Evolutionary conservation across 345 rosid genomes (phyloP).

Genomic region (Melaleuca quinquenervia): DNA sequence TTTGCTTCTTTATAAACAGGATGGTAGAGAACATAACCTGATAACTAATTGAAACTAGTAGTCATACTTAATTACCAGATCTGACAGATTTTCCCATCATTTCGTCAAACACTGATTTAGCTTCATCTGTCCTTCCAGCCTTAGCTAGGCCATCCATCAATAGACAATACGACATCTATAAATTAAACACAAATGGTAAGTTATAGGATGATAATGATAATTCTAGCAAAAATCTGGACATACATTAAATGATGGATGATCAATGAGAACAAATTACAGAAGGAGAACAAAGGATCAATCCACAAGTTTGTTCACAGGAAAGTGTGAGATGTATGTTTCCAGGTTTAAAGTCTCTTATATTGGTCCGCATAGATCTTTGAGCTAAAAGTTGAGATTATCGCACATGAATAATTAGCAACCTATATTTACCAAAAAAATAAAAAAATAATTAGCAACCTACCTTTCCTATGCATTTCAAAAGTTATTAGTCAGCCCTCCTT

Average conservation of each 20-base stretch:
- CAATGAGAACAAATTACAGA: not conserved
- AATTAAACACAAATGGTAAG: constrained; percentile 2
- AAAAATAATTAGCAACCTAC: not conserved
- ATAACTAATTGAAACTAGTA: not conserved
- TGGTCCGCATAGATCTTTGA: not conserved
- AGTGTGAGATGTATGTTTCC: not conserved
- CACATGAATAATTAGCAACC: no score
- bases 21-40: not conserved
- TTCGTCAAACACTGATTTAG: constrained; percentile 46
- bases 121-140: constrained; percentile 62
- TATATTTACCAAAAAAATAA: no score
- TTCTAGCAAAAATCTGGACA: not conserved
- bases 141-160: constrained; percentile 90
- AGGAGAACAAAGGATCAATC: not conserved
- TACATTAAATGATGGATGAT: not conserved
- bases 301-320: not conserved
- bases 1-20: not conserved
- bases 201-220: not conserved
- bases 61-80: constrained; percentile 43
- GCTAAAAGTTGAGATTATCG: not conserved
- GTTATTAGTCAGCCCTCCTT: not conserved
- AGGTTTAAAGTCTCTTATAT: not conserved
- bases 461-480: not conserved
- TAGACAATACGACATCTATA: constrained; percentile 83
- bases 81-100: constrained; percentile 45